phyloP scores from a whole-genome alignment of 108 stramenopile species.

The Nitzschia sp. region DNA sequence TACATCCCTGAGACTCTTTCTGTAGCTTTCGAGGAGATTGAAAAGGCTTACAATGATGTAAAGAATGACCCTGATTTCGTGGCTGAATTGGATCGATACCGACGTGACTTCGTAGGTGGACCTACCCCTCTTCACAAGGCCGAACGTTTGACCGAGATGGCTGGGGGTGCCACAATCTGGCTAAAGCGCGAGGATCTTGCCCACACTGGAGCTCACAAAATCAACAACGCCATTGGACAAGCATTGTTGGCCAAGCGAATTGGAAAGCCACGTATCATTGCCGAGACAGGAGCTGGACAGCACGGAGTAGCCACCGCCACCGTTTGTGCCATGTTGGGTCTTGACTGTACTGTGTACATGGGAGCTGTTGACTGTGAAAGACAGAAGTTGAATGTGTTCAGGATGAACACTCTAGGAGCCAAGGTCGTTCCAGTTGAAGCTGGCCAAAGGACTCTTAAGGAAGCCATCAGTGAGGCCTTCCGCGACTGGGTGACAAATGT shows the following conservation, averaged over 20 bases:
- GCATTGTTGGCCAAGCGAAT: conserved; percentile 92
- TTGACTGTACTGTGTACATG: conserved; percentile 97
- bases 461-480: conserved; percentile 98
- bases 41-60: conserved; percentile 80
- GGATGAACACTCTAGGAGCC: conserved; percentile 96
- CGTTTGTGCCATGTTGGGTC: conserved; percentile 91
- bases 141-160: conserved; percentile 83
- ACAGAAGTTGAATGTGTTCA: conserved; percentile 95
- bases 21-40: conserved; percentile 94
- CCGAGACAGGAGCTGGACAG: conserved; percentile 97
- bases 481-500: conserved; percentile 98
- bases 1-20: conserved; percentile 97
- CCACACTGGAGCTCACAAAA: conserved; percentile 97
- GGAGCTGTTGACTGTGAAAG: conserved; percentile 95
- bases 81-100: conserved; percentile 88
- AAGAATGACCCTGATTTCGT: conserved; percentile 89
- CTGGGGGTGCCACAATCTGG: conserved; percentile 94
- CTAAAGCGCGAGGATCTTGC: conserved; percentile 95
- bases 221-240: conserved; percentile 98
- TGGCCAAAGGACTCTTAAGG: conserved; percentile 92
- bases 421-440: conserved; percentile 91
- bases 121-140: conserved; percentile 95
- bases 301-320: conserved; percentile 98
- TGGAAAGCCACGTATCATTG: conserved; percentile 96
- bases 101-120: conserved; percentile 90